Evolutionary conservation across 257 asterid genomes (phyloP).

Genomic region (Agastache rugosa): DNA sequence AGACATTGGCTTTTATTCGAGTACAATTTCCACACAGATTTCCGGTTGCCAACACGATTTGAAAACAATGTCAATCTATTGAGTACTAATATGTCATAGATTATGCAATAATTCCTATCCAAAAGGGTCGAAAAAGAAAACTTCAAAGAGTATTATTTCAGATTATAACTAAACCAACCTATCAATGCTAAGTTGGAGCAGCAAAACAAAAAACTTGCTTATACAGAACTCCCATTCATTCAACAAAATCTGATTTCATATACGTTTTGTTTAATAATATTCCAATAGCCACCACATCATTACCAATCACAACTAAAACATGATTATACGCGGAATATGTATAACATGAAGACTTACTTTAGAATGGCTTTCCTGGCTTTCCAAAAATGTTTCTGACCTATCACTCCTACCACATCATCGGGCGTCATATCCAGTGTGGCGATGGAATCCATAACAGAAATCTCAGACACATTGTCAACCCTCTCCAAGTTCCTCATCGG

Average conservation of each 20-base stretch:
- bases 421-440: slow-evolving; percentile 60
- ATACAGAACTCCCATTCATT: not conserved
- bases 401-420: slow-evolving; percentile 83
- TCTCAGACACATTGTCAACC: slow-evolving; percentile 61
- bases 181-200: not conserved
- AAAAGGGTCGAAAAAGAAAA: not conserved
- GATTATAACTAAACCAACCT: not conserved
- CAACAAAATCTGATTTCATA: not conserved
- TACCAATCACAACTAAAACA: not conserved
- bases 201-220: slow-evolving; percentile 9
- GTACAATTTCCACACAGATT: not conserved
- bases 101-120: not conserved
- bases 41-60: not conserved
- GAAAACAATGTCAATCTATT: not conserved
- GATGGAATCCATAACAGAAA: slow-evolving; percentile 67
- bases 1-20: not conserved
- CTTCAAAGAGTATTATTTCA: not conserved
- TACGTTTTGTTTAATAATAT: not conserved
- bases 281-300: not conserved
- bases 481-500: slow-evolving; percentile 47
- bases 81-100: not conserved
- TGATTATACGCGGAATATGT: not conserved
- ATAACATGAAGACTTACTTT: slow-evolving; percentile 60
- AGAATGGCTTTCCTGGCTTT: slow-evolving; percentile 88
- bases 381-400: slow-evolving; percentile 90